Conservation (phyloP, 176 grass and related monocot species). For the Aegilops umbellulata region DNA sequence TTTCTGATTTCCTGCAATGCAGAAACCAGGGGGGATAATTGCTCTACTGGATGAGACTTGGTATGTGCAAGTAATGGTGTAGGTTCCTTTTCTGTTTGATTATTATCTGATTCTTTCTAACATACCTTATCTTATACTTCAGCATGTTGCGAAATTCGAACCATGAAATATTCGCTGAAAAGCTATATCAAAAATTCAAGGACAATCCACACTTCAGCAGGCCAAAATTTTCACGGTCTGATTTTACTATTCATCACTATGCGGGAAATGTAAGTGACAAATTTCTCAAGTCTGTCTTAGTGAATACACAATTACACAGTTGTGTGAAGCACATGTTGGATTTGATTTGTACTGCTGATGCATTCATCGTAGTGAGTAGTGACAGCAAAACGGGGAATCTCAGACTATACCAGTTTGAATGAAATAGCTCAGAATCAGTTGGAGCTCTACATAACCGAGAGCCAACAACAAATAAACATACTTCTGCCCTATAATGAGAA, state of each 20-base stretch:
- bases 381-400: not conserved
- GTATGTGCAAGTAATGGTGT: conserved; percentile 43
- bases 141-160: conserved; percentile 97
- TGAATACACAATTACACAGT: conserved; percentile 21
- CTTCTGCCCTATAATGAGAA: not conserved
- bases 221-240: conserved; percentile 90
- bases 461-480: conserved; percentile 17
- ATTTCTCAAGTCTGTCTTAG: conserved; percentile 11
- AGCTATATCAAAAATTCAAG: conserved; percentile 93
- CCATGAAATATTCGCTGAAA: conserved; percentile 93
- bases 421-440: not conserved
- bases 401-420: not conserved
- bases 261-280: conserved; percentile 86
- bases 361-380: conserved; percentile 9
- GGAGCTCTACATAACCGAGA: not conserved
- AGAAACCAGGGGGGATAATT: conserved; percentile 99
- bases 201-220: conserved; percentile 74
- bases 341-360: conserved; percentile 6
- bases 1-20: conserved; percentile 38
- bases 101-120: conserved; percentile 25
- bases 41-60: conserved; percentile 96
- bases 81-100: conserved; percentile 15
- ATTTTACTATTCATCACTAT: conserved; percentile 94
- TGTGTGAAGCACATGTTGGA: conserved; percentile 4
- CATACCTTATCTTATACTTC: conserved; percentile 37